A percentile compares a stretch with the other conserved stretches of the same genome.
phyloP scores from a whole-genome alignment of 169 alveolate species.

The Eimeria sp. region DNA sequence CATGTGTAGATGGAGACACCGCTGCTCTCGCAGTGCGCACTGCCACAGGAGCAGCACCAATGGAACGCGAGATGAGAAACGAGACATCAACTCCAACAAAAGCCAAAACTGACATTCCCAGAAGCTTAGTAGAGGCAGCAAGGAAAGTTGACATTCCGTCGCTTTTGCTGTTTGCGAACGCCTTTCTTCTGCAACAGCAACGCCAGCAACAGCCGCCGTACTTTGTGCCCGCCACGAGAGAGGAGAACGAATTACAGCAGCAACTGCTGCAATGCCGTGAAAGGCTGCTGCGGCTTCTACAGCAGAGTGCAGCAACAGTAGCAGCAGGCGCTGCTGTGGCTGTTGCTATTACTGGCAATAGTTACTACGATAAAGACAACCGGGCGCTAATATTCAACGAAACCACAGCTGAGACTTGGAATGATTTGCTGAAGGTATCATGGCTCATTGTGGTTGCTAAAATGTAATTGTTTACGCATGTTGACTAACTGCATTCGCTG shows the following conservation, averaged over 20 bases:
- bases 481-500: background rate
- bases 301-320: conserved; percentile 11
- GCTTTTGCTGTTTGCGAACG: background rate
- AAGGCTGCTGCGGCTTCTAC: conserved; percentile 48
- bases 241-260: conserved; percentile 6
- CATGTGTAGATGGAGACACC: background rate
- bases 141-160: background rate
- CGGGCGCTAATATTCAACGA: background rate
- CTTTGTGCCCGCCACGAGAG: background rate
- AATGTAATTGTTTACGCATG: background rate
- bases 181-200: conserved; percentile 19
- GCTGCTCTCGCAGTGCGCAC: background rate
- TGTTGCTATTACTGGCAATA: conserved; percentile 40
- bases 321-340: conserved; percentile 68
- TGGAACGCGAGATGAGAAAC: conserved; percentile 1
- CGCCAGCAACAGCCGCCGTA: conserved; percentile 32
- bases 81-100: background rate
- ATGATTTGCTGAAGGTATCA: conserved; percentile 27
- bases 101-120: background rate
- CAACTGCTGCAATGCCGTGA: conserved; percentile 51
- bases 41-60: conserved; percentile 38
- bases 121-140: background rate
- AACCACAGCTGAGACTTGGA: conserved; percentile 55
- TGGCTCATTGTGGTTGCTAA: background rate
- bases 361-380: background rate